Evolutionary conservation across 2,329 filamentous ascomycete genomes (phyloP).

Genomic region (Tolypocladium tropicale): DNA sequence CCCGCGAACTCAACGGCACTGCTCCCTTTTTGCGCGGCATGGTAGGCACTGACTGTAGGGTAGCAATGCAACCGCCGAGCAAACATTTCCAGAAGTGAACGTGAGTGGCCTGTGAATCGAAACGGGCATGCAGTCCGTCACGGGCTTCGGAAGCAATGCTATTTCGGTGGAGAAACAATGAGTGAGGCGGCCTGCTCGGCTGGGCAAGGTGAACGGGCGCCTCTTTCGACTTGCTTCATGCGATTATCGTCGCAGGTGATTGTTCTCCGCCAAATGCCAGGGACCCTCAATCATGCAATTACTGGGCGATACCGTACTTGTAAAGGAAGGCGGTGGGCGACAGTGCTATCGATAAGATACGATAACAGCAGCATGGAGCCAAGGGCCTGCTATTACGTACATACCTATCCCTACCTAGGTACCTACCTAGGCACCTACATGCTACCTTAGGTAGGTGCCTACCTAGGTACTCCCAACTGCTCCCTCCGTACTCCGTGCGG

Average conservation of each 20-base stretch:
- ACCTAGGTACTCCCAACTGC: no score
- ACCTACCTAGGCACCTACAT: no score
- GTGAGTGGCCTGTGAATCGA: background rate
- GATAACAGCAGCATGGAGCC: no score
- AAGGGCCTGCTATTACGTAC: no score
- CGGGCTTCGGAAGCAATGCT: background rate
- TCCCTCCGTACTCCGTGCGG: no score
- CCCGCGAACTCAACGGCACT: background rate
- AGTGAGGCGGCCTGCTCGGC: background rate
- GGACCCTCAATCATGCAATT: no score
- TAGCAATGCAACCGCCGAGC: background rate
- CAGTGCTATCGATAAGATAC: no score
- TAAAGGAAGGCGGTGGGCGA: background rate
- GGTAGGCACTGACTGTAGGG: background rate
- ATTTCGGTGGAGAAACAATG: no score
- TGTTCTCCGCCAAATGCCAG: background rate
- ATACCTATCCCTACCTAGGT: no score
- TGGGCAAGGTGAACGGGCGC: no score
- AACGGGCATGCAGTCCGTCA: background rate
- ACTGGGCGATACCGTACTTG: no score
- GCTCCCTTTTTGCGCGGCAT: background rate
- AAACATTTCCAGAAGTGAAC: background rate
- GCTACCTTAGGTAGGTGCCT: background rate
- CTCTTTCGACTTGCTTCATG: background rate
- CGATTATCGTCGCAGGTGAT: background rate